These are phyloP conservation scores for Truncatella angustata DNA, from an alignment of 2,329 filamentous ascomycete species.

Conservation along the genomic window DNA sequence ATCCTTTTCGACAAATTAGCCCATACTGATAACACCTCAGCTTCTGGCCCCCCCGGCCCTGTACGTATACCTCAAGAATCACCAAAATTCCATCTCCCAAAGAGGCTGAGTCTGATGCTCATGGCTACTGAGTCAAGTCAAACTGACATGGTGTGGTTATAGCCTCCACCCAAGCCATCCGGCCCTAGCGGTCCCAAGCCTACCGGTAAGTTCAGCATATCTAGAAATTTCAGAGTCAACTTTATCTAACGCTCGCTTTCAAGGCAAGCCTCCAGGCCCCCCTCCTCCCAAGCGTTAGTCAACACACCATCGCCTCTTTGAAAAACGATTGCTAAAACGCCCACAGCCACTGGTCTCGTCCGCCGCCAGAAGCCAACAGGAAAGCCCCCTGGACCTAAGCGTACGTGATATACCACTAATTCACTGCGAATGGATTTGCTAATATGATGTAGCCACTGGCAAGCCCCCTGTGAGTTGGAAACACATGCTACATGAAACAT, in stretches of 20 bases:
- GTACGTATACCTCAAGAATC: too few species aligned
- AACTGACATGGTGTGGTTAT: neutral
- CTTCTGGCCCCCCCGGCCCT: too few species aligned
- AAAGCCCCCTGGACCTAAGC: constrained; percentile 1
- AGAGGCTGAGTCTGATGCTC: too few species aligned
- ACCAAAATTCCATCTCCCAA: too few species aligned
- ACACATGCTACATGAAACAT: too few species aligned
- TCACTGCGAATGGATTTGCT: too few species aligned
- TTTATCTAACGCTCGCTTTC: neutral
- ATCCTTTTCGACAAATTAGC: too few species aligned
- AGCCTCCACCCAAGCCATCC: neutral
- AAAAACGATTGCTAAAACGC: neutral
- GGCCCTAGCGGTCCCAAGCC: neutral
- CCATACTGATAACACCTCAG: too few species aligned
- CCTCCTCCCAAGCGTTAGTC: neutral
- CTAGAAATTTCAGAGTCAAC: neutral
- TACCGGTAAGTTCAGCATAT: neutral
- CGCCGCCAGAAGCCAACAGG: neutral
- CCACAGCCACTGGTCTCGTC: neutral
- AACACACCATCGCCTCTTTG: too few species aligned
- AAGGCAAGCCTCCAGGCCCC: neutral
- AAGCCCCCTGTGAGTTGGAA: too few species aligned
- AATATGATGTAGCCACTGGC: too few species aligned
- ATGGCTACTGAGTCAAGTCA: neutral
- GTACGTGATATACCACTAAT: too few species aligned